phyloP scores from a whole-genome alignment of 306 rosid species.

The Ziziphus jujuba region DNA sequence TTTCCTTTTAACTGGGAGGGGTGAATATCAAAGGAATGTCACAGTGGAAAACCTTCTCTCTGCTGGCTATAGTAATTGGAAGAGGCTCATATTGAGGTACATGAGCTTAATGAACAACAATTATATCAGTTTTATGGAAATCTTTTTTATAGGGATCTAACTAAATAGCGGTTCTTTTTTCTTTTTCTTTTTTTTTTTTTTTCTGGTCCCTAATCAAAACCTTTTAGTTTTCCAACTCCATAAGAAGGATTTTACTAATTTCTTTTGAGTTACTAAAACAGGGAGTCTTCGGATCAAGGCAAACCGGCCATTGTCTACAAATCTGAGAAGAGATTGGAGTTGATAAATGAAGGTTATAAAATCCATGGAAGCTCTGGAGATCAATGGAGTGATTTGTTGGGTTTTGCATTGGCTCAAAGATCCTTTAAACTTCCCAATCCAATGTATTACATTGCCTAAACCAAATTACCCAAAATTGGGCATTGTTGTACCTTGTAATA shows the following conservation, averaged over 20 bases:
- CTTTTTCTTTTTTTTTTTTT: too few relatives aligned
- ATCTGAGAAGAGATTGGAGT: constrained; percentile 75
- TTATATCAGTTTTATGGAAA: too few relatives aligned
- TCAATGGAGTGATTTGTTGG: constrained; percentile 90
- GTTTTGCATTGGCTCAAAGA: constrained; percentile 55
- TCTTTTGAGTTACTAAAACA: constrained; percentile 30
- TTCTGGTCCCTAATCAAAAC: too few relatives aligned
- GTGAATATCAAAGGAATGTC: constrained; percentile 61
- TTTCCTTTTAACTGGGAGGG: constrained; percentile 73
- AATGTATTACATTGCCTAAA: constrained; percentile 65
- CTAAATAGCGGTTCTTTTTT: too few relatives aligned
- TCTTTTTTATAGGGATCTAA: too few relatives aligned
- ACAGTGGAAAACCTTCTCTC: constrained; percentile 56
- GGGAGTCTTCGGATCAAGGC: constrained; percentile 68
- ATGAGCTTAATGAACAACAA: not conserved
- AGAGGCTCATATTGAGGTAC: constrained; percentile 79
- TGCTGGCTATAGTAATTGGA: constrained; percentile 67
- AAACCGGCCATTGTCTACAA: constrained; percentile 61
- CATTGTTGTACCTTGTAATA: not conserved
- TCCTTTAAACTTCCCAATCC: constrained; percentile 94
- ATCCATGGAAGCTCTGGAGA: constrained; percentile 88
- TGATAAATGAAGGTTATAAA: constrained; percentile 55
- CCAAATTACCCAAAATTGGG: not conserved
- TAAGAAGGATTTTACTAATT: not conserved
- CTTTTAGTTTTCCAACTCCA: not conserved